Percentiles rank a stretch among this genome's conserved stretches.
Conservation (phyloP, 768 basidiomycete species). For the Gymnopilus junonius region DNA sequence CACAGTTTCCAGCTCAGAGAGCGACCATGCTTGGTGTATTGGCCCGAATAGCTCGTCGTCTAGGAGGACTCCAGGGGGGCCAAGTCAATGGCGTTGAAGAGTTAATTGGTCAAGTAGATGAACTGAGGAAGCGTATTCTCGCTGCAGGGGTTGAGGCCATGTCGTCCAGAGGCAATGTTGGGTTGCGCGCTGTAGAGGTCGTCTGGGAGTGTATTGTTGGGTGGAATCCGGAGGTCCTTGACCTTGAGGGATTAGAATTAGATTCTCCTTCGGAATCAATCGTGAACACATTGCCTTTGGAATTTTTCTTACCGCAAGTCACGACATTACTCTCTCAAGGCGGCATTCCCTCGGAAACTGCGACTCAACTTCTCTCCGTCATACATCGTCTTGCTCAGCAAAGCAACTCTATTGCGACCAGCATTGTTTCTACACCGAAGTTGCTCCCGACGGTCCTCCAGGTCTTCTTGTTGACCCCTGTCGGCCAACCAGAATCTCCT, state of each 20-base stretch:
- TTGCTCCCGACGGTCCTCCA: conserved; percentile 57
- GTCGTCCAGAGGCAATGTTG: conserved; percentile 66
- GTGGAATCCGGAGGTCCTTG: conserved; percentile 52
- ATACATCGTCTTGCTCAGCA: conserved; percentile 66
- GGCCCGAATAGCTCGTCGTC: conserved; percentile 52
- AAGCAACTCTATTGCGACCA: conserved; percentile 53
- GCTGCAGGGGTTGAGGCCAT: conserved; percentile 71
- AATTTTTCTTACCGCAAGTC: conserved; percentile 54
- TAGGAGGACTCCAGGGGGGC: conserved; percentile 35
- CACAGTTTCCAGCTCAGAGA: conserved; percentile 82
- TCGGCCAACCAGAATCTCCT: conserved; percentile 41
- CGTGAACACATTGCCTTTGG: conserved; percentile 40
- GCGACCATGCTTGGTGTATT: conserved; percentile 81
- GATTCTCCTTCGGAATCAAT: conserved; percentile 29
- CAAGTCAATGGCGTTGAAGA: conserved; percentile 41
- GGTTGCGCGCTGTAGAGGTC: conserved; percentile 69
- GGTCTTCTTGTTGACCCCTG: conserved; percentile 60
- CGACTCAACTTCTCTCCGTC: conserved; percentile 60
- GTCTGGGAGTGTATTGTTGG: conserved; percentile 75
- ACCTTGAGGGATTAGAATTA: conserved; percentile 54
- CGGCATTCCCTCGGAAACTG: conserved; percentile 50
- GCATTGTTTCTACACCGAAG: conserved; percentile 53
- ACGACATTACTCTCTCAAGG: conserved; percentile 42
- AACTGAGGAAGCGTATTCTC: conserved; percentile 64
- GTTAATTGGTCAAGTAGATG: conserved; percentile 42